phyloP scores from a whole-genome alignment of 805 yeast species.

The Pichia kluyveri region DNA sequence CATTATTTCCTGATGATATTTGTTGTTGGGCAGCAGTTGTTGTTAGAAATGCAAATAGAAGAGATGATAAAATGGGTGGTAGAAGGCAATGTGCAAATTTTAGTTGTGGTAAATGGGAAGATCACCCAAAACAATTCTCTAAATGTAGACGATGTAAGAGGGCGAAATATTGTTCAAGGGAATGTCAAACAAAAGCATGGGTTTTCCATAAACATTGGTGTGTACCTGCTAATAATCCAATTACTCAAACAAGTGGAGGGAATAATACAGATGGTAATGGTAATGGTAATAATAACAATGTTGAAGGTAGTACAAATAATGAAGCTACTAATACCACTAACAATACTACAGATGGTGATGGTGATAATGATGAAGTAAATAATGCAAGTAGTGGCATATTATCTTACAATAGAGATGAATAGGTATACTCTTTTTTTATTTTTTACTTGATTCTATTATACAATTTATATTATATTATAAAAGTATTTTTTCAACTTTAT shows the following conservation, averaged over 20 bases:
- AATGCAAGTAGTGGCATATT: too few relatives aligned
- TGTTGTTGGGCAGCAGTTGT: slow-evolving; percentile 97
- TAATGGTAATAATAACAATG: neutral
- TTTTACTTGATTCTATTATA: too few relatives aligned
- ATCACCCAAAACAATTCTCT: slow-evolving; percentile 82
- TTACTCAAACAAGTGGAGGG: neutral
- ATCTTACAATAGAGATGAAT: too few relatives aligned
- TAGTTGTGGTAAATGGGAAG: slow-evolving; percentile 92
- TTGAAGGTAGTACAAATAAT: too few relatives aligned
- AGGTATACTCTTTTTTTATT: too few relatives aligned
- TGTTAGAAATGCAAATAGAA: slow-evolving; percentile 90
- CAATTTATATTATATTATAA: too few relatives aligned
- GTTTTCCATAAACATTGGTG: slow-evolving; percentile 93
- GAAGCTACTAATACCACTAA: too few relatives aligned
- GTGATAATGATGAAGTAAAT: too few relatives aligned
- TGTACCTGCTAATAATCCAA: slow-evolving; percentile 24
- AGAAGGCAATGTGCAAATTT: slow-evolving; percentile 92
- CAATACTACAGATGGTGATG: too few relatives aligned
- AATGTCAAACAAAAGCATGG: slow-evolving; percentile 91
- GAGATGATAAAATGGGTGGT: slow-evolving; percentile 81
- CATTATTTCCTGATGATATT: slow-evolving; percentile 64
- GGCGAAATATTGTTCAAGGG: slow-evolving; percentile 89
- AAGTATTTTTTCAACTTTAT: slow-evolving; percentile 28
- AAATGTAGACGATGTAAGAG: slow-evolving; percentile 91
- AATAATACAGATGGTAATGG: neutral